Evolutionary conservation across 768 basidiomycete species (phyloP).

Genomic region (Hericium rajendrae): DNA sequence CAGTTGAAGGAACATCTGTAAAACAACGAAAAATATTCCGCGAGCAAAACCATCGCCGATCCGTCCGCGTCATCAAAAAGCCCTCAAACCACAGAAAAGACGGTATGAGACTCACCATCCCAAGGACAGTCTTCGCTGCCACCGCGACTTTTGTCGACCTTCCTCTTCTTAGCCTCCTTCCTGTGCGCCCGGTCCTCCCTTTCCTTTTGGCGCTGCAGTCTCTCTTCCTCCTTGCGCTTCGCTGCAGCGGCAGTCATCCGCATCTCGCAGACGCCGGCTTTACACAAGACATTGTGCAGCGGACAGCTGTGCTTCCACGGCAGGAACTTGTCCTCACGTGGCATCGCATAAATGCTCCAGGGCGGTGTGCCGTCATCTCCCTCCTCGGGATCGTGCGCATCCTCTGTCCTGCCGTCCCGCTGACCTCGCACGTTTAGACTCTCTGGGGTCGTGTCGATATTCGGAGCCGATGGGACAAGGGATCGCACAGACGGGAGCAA

Average conservation of each 20-base stretch:
- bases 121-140: neutral
- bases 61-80: neutral
- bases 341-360: neutral
- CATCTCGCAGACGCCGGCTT: conserved; percentile 2
- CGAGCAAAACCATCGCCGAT: neutral
- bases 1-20: neutral
- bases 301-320: neutral
- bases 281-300: conserved; percentile 5
- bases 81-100: neutral
- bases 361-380: neutral
- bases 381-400: neutral
- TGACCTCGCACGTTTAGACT: neutral
- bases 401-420: neutral
- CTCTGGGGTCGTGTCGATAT: neutral
- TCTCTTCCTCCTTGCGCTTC: neutral
- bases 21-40: neutral
- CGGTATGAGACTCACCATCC: neutral
- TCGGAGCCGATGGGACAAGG: neutral
- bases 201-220: neutral
- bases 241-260: neutral
- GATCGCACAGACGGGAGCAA: neutral
- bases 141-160: neutral
- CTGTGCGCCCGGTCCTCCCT: neutral
- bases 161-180: neutral
- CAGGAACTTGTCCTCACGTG: neutral